Evolutionary conservation across 2,329 filamentous ascomycete species (phyloP).

Genomic region (Paracoccidioides lutzii): DNA sequence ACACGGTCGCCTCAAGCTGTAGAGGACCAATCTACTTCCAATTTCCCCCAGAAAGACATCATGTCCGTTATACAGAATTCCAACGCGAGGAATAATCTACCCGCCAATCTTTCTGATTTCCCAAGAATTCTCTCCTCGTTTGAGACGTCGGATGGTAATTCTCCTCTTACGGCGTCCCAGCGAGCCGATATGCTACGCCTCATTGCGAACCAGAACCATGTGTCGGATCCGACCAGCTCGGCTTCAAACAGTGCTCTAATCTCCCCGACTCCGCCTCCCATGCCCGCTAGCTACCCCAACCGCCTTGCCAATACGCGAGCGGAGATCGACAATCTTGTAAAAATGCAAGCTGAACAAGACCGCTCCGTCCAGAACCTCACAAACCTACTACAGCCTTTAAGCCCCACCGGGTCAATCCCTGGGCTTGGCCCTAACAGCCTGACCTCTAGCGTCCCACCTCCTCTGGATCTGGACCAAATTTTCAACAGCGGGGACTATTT

Average conservation of each 20-base stretch:
- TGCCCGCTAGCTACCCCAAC: slow-evolving; percentile 36
- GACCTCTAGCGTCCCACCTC: slow-evolving; percentile 30
- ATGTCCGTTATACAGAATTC: slow-evolving; percentile 38
- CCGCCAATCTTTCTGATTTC: slow-evolving; percentile 30
- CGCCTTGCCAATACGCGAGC: slow-evolving; percentile 53
- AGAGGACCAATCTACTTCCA: slow-evolving; percentile 9
- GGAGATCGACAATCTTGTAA: slow-evolving; percentile 66
- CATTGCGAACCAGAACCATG: slow-evolving; percentile 35
- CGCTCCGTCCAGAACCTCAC: slow-evolving; percentile 63
- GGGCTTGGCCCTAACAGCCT: slow-evolving; percentile 39
- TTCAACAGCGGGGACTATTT: slow-evolving; percentile 46
- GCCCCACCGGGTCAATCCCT: slow-evolving; percentile 65
- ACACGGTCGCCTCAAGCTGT: slow-evolving; percentile 3
- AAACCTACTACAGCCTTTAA: slow-evolving; percentile 62
- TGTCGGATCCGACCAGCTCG: slow-evolving; percentile 25
- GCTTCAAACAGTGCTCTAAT: slow-evolving; percentile 44
- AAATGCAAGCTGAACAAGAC: slow-evolving; percentile 67
- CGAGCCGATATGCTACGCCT: slow-evolving; percentile 37
- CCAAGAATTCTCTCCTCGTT: slow-evolving; percentile 34
- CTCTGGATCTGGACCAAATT: slow-evolving; percentile 45
- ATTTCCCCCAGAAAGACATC: slow-evolving; percentile 30
- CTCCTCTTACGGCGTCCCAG: slow-evolving; percentile 31
- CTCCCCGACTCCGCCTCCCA: slow-evolving; percentile 41
- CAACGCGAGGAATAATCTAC: slow-evolving; percentile 30
- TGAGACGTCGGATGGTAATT: slow-evolving; percentile 30